Evolutionary conservation across 306 rosid species (phyloP), one percentile per base, ranked within the genome.

Genomic region (Echinosophora koreensis): DNA sequence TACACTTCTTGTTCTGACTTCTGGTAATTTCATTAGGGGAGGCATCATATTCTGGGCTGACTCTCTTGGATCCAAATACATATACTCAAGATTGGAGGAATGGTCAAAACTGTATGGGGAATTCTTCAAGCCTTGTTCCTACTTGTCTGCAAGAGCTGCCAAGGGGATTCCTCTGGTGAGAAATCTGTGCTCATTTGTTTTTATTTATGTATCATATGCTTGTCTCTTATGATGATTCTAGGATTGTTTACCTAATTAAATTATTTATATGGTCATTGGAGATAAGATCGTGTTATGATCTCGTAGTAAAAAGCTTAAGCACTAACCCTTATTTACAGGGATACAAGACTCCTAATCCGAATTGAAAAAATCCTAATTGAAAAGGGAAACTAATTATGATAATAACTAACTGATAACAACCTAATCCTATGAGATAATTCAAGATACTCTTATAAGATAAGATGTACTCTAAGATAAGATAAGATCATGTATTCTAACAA

Each of bases 31-130:
- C 68, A 78, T 56, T 87, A 95, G 99, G 93, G 99, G 99, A 66
- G 99, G 99, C 56, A 77, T 95, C 63, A 59, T 95, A 73, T 95
- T 89, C 91, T 95, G 99, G 99, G 99, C 97, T 28, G 99, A 95
- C 78, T 78, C 88, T 41, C 87, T 88, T 77, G 99, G 99, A 77
- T 95, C 99, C 87, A 89, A 87, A 77, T 95, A 95, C 84, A 85
- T 95, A 65, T 58, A 81, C 78, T 91, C 99, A 8, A 87, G 87
- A 85, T 82, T 95, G 90, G 89, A 91, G 82, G 87, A 85, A 65
- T 95, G 97, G 97, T 80, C 99, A 46, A 83, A 88, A 67, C 68
- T 15, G 42, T 92, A 89, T 44, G 99, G 97, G 18, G 89, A 77
- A 47, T 92, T 95, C 84, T 95, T 90, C 92, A 87, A 95, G 92